Evolutionary conservation across 1,284 basidiomycete species (phyloP).

Genomic region (Fomitopsis pinicola): DNA sequence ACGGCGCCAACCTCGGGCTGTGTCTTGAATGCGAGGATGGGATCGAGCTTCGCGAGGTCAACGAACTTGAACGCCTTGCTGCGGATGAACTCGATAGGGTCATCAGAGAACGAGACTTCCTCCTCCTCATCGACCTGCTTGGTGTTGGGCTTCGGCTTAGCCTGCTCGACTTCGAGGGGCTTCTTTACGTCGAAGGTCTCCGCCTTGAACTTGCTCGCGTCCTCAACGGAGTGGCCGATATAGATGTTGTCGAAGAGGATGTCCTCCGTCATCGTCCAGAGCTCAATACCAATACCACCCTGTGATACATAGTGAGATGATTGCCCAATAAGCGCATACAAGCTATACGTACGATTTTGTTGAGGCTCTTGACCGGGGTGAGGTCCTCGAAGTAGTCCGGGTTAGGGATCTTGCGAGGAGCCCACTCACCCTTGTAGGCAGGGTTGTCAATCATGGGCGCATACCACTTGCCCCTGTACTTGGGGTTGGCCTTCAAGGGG

Average conservation of each 20-base stretch:
- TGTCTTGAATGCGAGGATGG: slow-evolving; percentile 70
- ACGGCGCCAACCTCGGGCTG: slow-evolving; percentile 83
- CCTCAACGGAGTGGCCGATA: slow-evolving; percentile 81
- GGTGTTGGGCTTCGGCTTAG: slow-evolving; percentile 25
- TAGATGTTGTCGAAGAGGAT: slow-evolving; percentile 96
- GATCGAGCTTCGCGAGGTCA: slow-evolving; percentile 69
- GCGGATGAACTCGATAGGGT: slow-evolving; percentile 79
- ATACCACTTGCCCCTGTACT: slow-evolving; percentile 95
- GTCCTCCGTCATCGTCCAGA: slow-evolving; percentile 99
- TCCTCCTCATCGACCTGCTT: slow-evolving; percentile 51
- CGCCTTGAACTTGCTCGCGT: slow-evolving; percentile 73
- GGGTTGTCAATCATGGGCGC: slow-evolving; percentile 95
- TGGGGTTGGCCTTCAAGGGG: slow-evolving; percentile 87
- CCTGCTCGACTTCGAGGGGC: slow-evolving; percentile 58
- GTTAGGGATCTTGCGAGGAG: slow-evolving; percentile 90
- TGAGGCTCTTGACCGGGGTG: slow-evolving; percentile 78
- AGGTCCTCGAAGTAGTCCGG: slow-evolving; percentile 90
- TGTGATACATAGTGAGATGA: slow-evolving; percentile 21
- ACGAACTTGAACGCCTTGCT: slow-evolving; percentile 71
- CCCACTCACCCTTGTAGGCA: slow-evolving; percentile 95
- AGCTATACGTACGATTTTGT: slow-evolving; percentile 66
- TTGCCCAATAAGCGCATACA: background rate
- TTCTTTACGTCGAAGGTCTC: slow-evolving; percentile 74
- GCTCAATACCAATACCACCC: slow-evolving; percentile 93
- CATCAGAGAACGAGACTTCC: slow-evolving; percentile 58